These are phyloP conservation scores for Mycena venus DNA, from an alignment of 768 basidiomycete genomes.

Conservation along the genomic window DNA sequence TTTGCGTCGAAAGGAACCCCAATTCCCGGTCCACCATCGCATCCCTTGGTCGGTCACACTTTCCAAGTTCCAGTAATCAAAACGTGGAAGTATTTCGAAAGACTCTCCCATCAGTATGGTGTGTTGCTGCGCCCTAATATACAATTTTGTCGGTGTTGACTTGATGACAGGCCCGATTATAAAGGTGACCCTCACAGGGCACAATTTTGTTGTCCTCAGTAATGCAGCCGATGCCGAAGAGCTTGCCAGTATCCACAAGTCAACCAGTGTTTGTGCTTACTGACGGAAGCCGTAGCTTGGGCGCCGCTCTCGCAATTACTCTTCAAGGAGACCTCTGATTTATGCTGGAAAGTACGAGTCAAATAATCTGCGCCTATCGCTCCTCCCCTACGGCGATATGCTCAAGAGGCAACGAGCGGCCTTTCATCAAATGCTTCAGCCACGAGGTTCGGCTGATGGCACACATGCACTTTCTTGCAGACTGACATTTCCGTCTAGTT, in stretches of 20 bases:
- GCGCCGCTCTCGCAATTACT: slow-evolving; percentile 1
- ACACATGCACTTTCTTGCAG: neutral
- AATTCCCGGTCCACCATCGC: neutral
- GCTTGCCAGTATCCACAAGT: neutral
- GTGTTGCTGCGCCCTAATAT: neutral
- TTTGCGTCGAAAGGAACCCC: neutral
- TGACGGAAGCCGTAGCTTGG: neutral
- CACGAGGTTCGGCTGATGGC: neutral
- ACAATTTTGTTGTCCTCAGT: slow-evolving; percentile 6
- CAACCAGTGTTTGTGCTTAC: neutral
- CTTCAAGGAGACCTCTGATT: neutral
- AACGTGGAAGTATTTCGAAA: slow-evolving; percentile 12
- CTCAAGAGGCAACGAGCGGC: neutral
- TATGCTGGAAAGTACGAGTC: neutral
- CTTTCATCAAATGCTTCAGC: slow-evolving; percentile 15
- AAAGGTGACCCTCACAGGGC: neutral
- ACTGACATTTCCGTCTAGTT: neutral
- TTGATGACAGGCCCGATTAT: neutral
- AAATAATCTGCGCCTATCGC: neutral
- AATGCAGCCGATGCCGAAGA: neutral
- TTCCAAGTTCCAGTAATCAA: neutral
- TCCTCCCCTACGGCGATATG: neutral
- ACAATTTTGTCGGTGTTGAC: no score
- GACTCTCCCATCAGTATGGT: neutral
- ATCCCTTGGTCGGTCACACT: slow-evolving; percentile 4